Percentiles rank a stretch among this genome's conserved stretches.
Conservation (phyloP, 140 eudicot genomes). For the Flaveria floridana region DNA sequence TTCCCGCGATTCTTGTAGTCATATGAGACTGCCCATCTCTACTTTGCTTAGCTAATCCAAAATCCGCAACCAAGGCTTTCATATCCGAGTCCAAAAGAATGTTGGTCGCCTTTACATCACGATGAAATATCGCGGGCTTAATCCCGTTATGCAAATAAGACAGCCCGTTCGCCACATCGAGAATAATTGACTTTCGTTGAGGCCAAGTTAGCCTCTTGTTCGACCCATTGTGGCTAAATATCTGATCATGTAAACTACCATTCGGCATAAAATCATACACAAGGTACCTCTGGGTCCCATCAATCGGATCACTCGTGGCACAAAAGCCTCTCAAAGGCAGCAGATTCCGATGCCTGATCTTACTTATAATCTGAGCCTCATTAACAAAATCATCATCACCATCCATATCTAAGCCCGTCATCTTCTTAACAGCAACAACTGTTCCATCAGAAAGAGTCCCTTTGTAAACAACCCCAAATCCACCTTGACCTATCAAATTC, state of each 20-base stretch:
- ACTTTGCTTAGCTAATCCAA: constrained; percentile 67
- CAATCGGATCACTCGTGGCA: constrained; percentile 39
- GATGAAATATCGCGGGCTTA: constrained; percentile 71
- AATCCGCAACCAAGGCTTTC: constrained; percentile 76
- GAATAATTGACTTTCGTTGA: constrained; percentile 49
- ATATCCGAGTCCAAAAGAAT: constrained; percentile 57
- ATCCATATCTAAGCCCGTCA: constrained; percentile 40
- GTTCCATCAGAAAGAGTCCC: constrained; percentile 59
- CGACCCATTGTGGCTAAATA: constrained; percentile 26
- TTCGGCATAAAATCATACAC: constrained; percentile 75
- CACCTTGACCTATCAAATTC: constrained; percentile 66
- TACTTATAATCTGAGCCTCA: constrained; percentile 71
- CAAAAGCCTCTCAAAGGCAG: constrained; percentile 64
- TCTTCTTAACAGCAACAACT: constrained; percentile 54
- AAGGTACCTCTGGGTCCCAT: constrained; percentile 55
- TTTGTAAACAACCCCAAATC: constrained; percentile 57
- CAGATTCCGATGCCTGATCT: constrained; percentile 65
- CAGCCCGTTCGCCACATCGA: constrained; percentile 74
- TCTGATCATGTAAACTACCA: constrained; percentile 62
- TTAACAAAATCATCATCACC: constrained; percentile 59
- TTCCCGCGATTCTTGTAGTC: constrained; percentile 65
- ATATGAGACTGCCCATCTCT: constrained; percentile 64
- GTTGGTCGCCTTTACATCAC: constrained; percentile 66
- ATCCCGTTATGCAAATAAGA: constrained; percentile 68
- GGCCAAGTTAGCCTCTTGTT: constrained; percentile 52